Conservation (phyloP, 768 basidiomycete genomes). For the Tylopilus intermedius region DNA sequence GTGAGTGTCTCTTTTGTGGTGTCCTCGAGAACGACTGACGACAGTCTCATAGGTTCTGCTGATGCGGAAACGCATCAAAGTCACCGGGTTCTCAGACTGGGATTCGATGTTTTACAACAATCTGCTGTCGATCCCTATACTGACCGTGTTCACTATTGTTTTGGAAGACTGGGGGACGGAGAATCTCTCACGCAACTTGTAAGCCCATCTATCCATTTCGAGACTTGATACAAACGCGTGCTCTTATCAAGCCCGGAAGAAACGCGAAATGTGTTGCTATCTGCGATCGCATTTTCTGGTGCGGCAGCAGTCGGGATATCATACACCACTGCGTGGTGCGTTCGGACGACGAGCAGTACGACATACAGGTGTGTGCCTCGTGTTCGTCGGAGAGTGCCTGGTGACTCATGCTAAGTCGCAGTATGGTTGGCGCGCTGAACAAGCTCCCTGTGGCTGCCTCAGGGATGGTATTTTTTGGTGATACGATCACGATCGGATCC, state of each 20-base stretch:
- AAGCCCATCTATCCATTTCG: conserved; percentile 31
- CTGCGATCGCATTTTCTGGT: conserved; percentile 93
- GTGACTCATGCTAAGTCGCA: conserved; percentile 27
- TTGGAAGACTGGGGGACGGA: conserved; percentile 85
- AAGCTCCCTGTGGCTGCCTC: conserved; percentile 97
- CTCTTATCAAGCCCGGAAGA: conserved; percentile 62
- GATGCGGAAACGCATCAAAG: conserved; percentile 96
- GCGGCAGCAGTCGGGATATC: conserved; percentile 96
- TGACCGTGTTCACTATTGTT: conserved; percentile 75
- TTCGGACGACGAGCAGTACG: conserved; percentile 91
- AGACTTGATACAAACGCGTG: background rate
- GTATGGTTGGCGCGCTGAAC: conserved; percentile 96
- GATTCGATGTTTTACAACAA: conserved; percentile 99
- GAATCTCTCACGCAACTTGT: conserved; percentile 85
- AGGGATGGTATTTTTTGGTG: conserved; percentile 97
- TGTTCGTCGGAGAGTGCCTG: background rate
- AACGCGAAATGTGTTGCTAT: conserved; percentile 71
- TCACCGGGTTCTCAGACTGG: conserved; percentile 95
- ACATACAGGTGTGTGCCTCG: conserved; percentile 76
- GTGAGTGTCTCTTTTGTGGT: conserved; percentile 41
- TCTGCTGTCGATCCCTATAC: conserved; percentile 86
- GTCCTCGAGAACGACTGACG: conserved; percentile 3
- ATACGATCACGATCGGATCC: conserved; percentile 80
- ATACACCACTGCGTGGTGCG: conserved; percentile 98
- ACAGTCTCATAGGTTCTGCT: conserved; percentile 65